A percentile compares a stretch with the other conserved stretches of the same genome.
Evolutionary conservation across 2,329 filamentous ascomycete genomes (phyloP).

Genomic region (Teratosphaeria epicoccoides): DNA sequence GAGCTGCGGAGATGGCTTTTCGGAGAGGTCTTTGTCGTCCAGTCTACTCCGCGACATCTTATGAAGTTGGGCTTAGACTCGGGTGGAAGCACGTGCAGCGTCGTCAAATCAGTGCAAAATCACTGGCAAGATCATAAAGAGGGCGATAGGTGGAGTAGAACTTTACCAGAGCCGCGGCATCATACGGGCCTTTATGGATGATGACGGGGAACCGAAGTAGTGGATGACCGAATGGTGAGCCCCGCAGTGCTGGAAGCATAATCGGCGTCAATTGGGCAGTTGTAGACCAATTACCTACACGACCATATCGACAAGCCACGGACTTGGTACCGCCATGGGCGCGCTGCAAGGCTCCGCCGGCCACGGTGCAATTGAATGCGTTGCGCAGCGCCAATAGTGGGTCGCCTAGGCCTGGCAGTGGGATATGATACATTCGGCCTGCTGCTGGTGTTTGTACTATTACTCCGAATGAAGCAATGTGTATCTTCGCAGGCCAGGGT

Average conservation of each 20-base stretch:
- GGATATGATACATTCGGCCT: background rate
- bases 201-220: background rate
- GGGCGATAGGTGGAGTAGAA: background rate
- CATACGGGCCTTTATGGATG: background rate
- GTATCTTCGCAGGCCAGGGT: background rate
- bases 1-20: background rate
- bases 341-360: background rate
- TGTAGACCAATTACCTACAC: background rate
- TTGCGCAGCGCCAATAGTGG: background rate
- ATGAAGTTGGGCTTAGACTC: background rate
- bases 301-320: background rate
- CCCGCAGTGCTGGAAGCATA: background rate
- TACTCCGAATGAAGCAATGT: background rate
- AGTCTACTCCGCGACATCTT: background rate
- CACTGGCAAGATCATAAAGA: background rate
- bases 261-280: background rate
- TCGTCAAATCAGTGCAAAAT: background rate
- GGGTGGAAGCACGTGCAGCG: background rate
- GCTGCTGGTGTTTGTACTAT: background rate
- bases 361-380: background rate
- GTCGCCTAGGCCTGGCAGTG: background rate
- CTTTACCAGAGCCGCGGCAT: background rate
- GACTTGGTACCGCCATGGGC: background rate
- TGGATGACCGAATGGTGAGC: background rate
- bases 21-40: background rate